Conservation (phyloP, 2,329 filamentous ascomycete genomes). For the Parascedosporium putredinis region DNA sequence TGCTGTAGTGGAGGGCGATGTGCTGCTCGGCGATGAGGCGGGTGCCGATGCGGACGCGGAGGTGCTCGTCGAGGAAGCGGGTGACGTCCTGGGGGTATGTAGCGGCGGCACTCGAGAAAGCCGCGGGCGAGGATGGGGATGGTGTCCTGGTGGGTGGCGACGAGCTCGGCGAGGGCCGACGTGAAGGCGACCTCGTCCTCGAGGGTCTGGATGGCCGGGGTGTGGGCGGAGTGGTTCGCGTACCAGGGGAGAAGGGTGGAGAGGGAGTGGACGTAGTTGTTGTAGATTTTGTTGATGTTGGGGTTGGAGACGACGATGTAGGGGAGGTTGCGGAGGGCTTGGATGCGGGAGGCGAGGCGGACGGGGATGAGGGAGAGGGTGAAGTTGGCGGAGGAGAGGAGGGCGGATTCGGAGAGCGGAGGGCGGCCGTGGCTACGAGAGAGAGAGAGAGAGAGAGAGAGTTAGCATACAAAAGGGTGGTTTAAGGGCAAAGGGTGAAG, state of each 20-base stretch:
- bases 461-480: not conserved
- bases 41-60: slow-evolving; percentile 88
- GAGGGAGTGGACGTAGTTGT: slow-evolving; percentile 89
- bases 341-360: slow-evolving; percentile 85
- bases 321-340: slow-evolving; percentile 83
- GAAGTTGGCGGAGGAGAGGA: slow-evolving; percentile 90
- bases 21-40: slow-evolving; percentile 93
- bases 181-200: slow-evolving; percentile 89
- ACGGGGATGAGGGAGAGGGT: slow-evolving; percentile 86
- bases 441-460: slow-evolving; percentile 3
- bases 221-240: slow-evolving; percentile 39
- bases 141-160: slow-evolving; percentile 87
- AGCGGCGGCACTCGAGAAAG: slow-evolving; percentile 86
- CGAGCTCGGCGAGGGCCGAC: slow-evolving; percentile 86
- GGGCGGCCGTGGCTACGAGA: slow-evolving; percentile 65
- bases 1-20: slow-evolving; percentile 71
- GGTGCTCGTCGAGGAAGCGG: slow-evolving; percentile 81
- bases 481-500: no score
- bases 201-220: slow-evolving; percentile 46
- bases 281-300: slow-evolving; percentile 87
- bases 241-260: slow-evolving; percentile 79
- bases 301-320: slow-evolving; percentile 99
- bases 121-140: slow-evolving; percentile 87
- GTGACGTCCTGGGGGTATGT: slow-evolving; percentile 84
- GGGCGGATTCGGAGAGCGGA: slow-evolving; percentile 66